Evolutionary conservation across 225 moss, liverwort and hornwort species (phyloP).

Genomic region (Pseudoscleropodium purum): DNA sequence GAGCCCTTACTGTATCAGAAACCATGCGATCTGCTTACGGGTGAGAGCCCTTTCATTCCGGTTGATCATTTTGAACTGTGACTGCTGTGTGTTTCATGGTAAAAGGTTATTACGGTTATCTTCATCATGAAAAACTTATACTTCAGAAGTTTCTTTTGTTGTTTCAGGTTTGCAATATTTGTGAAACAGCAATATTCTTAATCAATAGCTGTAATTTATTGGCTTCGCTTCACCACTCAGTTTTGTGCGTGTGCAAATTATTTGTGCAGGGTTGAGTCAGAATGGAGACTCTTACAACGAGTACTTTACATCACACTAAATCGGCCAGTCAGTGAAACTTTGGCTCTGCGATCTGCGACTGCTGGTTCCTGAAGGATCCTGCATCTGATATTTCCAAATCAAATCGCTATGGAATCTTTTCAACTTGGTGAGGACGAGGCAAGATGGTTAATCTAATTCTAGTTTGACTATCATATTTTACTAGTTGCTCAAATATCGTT

Average conservation of each 20-base stretch:
- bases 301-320: neutral
- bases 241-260: neutral
- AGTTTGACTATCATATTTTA: neutral
- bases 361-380: neutral
- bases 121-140: neutral
- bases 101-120: neutral
- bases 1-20: neutral
- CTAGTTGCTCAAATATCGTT: neutral
- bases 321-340: neutral
- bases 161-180: neutral
- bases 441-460: neutral
- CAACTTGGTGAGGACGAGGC: neutral
- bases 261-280: conserved; percentile 12
- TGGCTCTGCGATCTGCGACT: neutral
- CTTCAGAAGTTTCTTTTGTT: neutral
- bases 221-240: neutral
- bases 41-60: neutral
- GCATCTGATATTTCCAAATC: neutral
- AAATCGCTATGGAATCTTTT: neutral
- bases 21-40: neutral
- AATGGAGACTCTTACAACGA: conserved; percentile 1
- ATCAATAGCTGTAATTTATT: neutral
- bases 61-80: conserved; percentile 1
- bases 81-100: neutral
- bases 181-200: neutral